These are phyloP conservation scores for Kwoniella newhampshirensis DNA, from an alignment of 768 basidiomycete genomes.

Conservation along the genomic window DNA sequence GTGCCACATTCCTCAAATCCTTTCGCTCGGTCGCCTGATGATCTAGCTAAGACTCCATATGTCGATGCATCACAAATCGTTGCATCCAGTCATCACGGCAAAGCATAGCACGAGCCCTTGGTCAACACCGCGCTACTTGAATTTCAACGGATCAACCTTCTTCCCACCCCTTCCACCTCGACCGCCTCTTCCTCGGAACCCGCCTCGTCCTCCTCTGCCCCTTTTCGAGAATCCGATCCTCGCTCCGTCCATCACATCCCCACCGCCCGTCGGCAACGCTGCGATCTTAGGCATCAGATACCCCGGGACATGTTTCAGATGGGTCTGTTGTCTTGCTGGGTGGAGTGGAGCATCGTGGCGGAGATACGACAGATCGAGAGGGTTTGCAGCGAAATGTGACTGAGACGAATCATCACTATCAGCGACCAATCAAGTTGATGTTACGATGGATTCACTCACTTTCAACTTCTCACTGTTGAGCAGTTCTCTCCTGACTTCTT, in stretches of 20 bases:
- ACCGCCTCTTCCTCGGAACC: conserved; percentile 61
- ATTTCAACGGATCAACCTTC: conserved; percentile 76
- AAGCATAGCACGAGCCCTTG: background rate
- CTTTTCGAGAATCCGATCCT: conserved; percentile 75
- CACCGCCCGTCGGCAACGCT: conserved; percentile 49
- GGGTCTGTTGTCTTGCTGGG: conserved; percentile 81
- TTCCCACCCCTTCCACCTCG: conserved; percentile 62
- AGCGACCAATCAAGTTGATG: background rate
- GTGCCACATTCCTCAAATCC: too few species aligned
- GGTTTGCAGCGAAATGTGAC: conserved; percentile 98
- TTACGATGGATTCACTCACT: conserved; percentile 57
- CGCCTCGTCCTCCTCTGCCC: conserved; percentile 59
- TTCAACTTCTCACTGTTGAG: conserved; percentile 95
- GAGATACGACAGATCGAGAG: conserved; percentile 83
- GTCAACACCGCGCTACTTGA: conserved; percentile 37
- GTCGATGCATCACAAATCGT: background rate
- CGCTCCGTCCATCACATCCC: conserved; percentile 56
- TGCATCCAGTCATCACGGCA: background rate
- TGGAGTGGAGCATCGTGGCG: conserved; percentile 93
- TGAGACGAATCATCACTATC: conserved; percentile 48
- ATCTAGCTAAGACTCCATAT: background rate
- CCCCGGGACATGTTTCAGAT: conserved; percentile 93
- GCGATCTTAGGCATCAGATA: conserved; percentile 85
- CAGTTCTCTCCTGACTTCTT: conserved; percentile 89
- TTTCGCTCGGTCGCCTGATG: background rate